phyloP scores from a whole-genome alignment of 1,284 basidiomycete species.

The Pseudozyma tsukubaensis region DNA sequence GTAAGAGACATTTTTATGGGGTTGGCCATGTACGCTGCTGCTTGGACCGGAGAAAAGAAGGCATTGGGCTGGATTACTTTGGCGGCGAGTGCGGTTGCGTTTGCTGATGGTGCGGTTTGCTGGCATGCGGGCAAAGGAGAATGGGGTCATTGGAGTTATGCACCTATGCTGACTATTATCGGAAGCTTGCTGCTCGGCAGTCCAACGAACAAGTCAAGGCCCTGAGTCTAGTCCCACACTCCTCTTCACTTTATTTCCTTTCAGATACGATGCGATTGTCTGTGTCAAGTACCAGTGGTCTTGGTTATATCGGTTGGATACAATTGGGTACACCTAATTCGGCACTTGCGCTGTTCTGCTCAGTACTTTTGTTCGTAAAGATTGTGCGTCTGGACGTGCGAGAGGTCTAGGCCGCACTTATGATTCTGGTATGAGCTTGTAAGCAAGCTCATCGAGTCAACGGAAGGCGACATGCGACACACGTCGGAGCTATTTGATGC shows the following conservation, averaged over 20 bases:
- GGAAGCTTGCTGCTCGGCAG: too few species aligned
- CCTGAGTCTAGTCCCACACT: too few species aligned
- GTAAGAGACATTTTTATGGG: conserved; percentile 4
- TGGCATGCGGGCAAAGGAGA: background rate
- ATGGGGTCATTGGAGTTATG: conserved; percentile 3
- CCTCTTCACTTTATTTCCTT: too few species aligned
- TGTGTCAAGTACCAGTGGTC: too few species aligned
- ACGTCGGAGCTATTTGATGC: background rate
- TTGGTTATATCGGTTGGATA: too few species aligned
- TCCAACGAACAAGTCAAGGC: too few species aligned
- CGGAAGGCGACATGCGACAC: background rate
- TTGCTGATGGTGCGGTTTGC: conserved; percentile 3
- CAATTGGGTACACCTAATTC: too few species aligned
- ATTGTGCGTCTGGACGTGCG: too few species aligned
- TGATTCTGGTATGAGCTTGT: background rate
- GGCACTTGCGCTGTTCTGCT: too few species aligned
- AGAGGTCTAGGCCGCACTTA: too few species aligned
- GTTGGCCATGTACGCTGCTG: conserved; percentile 1
- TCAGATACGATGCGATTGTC: too few species aligned
- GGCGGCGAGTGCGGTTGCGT: background rate
- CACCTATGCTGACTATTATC: background rate
- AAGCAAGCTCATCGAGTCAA: background rate
- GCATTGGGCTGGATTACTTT: background rate
- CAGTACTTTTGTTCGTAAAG: too few species aligned
- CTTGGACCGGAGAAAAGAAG: background rate